phyloP scores from a whole-genome alignment of 1,284 basidiomycete species.

The Blastosporella zonata region DNA sequence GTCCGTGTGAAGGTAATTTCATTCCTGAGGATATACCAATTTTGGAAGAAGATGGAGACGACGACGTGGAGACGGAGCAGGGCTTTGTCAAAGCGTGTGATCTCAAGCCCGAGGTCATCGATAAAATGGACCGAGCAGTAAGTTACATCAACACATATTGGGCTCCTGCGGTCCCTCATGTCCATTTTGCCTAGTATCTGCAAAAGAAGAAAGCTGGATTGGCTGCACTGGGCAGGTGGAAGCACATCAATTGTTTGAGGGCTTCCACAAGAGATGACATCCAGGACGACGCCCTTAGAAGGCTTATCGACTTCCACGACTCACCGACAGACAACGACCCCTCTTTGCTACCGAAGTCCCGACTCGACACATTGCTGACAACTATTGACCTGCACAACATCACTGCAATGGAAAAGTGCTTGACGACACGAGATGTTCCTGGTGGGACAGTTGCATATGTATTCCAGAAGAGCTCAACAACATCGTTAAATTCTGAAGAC shows the following conservation, averaged over 20 bases:
- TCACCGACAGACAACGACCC: conserved; percentile 20
- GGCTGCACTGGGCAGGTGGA: conserved; percentile 85
- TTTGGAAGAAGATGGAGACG: conserved; percentile 26
- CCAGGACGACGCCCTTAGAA: conserved; percentile 61
- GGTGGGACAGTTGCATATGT: conserved; percentile 70
- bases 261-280: conserved; percentile 44
- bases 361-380: conserved; percentile 35
- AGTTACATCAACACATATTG: conserved; percentile 17
- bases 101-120: conserved; percentile 44
- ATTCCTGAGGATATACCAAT: conserved; percentile 11
- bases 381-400: conserved; percentile 46
- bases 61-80: conserved; percentile 28
- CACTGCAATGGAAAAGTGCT: conserved; percentile 31
- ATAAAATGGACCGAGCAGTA: conserved; percentile 56
- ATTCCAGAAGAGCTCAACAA: conserved; percentile 54
- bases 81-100: conserved; percentile 78
- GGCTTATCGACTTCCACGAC: conserved; percentile 41
- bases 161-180: not conserved
- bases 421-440: conserved; percentile 45
- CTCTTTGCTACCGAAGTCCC: conserved; percentile 18
- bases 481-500: conserved; percentile 8
- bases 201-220: conserved; percentile 76
- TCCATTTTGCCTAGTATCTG: conserved; percentile 49
- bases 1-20: conserved; percentile 51
- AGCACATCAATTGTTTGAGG: conserved; percentile 75